phyloP scores from a whole-genome alignment of 441 rosid species.

The Raphanus hybrid region DNA sequence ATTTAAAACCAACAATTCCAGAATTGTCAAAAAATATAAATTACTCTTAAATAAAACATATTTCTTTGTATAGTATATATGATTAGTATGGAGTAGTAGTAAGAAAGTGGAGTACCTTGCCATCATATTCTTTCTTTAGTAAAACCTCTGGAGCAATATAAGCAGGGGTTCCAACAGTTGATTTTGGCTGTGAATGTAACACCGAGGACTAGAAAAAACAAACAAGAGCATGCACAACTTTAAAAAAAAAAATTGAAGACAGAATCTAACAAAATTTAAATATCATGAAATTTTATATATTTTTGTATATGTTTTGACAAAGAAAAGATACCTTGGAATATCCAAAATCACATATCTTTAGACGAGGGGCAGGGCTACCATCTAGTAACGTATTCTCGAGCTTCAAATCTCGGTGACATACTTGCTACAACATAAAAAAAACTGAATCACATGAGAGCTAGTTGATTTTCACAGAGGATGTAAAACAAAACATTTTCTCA shows the following conservation, averaged over 20 bases:
- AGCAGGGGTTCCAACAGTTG: slow-evolving; percentile 99
- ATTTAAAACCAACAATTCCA: neutral
- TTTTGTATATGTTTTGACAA: neutral
- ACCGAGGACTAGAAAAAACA: slow-evolving; percentile 73
- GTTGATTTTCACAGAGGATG: slow-evolving; percentile 18
- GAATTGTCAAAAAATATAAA: neutral
- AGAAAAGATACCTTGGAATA: slow-evolving; percentile 79
- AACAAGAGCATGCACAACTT: slow-evolving; percentile 1
- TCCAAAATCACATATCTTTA: slow-evolving; percentile 97
- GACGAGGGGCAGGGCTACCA: slow-evolving; percentile 94
- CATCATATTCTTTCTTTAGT: slow-evolving; percentile 95
- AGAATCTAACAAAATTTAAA: neutral
- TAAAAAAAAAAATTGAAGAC: slow-evolving; percentile 2
- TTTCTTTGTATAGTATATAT: slow-evolving; percentile 1
- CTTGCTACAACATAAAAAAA: slow-evolving; percentile 58
- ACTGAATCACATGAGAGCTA: slow-evolving; percentile 2
- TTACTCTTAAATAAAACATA: neutral
- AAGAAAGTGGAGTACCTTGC: slow-evolving; percentile 66
- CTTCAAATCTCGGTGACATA: slow-evolving; percentile 95
- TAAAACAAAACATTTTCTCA: slow-evolving; percentile 26
- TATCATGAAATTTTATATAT: neutral
- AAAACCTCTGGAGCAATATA: slow-evolving; percentile 98
- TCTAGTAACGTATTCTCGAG: slow-evolving; percentile 92
- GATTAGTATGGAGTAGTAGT: neutral
- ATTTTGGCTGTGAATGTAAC: slow-evolving; percentile 97